phyloP scores from a whole-genome alignment of 2,329 filamentous ascomycete genomes.

The Purpureocillium lavendulum region DNA sequence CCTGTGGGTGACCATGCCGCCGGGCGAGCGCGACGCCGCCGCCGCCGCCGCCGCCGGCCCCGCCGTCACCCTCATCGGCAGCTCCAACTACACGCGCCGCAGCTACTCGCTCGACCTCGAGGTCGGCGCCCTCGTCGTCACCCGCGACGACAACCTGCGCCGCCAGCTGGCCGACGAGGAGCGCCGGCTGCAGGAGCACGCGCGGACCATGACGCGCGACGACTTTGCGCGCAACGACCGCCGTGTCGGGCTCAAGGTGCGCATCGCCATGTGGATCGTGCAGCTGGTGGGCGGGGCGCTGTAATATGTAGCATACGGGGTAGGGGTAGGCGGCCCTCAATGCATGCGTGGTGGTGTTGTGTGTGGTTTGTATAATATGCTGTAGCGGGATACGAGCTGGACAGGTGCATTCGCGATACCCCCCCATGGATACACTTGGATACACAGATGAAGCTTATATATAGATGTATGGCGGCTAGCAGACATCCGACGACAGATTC shows the following conservation, averaged over 20 bases:
- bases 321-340: conserved; percentile 1
- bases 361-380: too few relatives aligned
- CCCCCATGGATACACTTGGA: too few relatives aligned
- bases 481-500: too few relatives aligned
- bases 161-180: conserved; percentile 70
- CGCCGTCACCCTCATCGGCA: conserved; percentile 76
- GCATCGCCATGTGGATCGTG: conserved; percentile 91
- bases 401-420: too few relatives aligned
- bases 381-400: too few relatives aligned
- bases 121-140: conserved; percentile 79
- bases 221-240: conserved; percentile 78
- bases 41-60: conserved; percentile 53
- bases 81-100: conserved; percentile 90
- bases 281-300: conserved; percentile 79
- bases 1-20: conserved; percentile 72
- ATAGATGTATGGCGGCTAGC: too few relatives aligned
- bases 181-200: conserved; percentile 68
- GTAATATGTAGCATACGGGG: conserved; percentile 29
- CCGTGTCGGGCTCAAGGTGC: conserved; percentile 75
- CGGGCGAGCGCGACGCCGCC: too few relatives aligned
- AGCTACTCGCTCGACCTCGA: conserved; percentile 91
- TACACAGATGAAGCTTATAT: too few relatives aligned
- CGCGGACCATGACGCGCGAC: conserved; percentile 58
- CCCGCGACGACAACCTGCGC: conserved; percentile 64
- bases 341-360: too few relatives aligned